Evolutionary conservation across 495 filamentous ascomycete genomes (phyloP).

Genomic region (Gamarada debralockiae): DNA sequence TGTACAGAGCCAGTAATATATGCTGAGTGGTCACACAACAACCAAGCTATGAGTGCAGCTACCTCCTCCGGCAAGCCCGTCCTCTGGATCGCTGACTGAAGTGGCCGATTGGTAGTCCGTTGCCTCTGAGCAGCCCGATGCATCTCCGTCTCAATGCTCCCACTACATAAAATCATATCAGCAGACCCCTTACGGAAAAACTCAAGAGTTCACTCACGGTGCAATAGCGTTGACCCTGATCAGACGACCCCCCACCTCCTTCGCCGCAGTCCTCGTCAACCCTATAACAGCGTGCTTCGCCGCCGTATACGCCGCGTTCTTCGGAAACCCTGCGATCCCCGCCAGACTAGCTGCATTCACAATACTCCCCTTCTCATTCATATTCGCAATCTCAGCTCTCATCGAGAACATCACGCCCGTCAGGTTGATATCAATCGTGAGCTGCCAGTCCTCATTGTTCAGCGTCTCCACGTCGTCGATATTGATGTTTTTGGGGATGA

Average conservation of each 20-base stretch:
- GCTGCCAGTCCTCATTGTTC: constrained; percentile 46
- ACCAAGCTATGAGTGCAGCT: constrained; percentile 43
- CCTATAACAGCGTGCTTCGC: constrained; percentile 50
- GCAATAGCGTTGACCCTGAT: constrained; percentile 51
- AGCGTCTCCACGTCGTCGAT: constrained; percentile 34
- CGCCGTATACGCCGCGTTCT: constrained; percentile 37
- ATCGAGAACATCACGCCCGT: constrained; percentile 53
- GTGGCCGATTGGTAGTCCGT: neutral
- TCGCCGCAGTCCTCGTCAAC: constrained; percentile 48
- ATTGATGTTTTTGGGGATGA: constrained; percentile 27
- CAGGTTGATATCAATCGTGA: constrained; percentile 47
- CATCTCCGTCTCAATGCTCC: constrained; percentile 24
- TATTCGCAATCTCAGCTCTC: constrained; percentile 44
- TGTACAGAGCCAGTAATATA: constrained; percentile 50
- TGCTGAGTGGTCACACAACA: constrained; percentile 42
- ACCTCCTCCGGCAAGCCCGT: constrained; percentile 48
- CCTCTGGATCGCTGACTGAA: constrained; percentile 35
- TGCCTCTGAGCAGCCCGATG: neutral
- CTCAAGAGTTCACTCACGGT: too few species aligned
- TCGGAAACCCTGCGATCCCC: constrained; percentile 22
- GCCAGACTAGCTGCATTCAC: constrained; percentile 16
- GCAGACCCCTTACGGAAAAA: neutral
- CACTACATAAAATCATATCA: constrained; percentile 8
- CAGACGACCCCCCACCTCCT: constrained; percentile 47
- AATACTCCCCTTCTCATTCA: constrained; percentile 15